Evolutionary conservation across 2,329 filamentous ascomycete genomes (phyloP), one percentile per base, ranked within the genome.

Genomic region (Aspergillus pseudonomiae): DNA sequence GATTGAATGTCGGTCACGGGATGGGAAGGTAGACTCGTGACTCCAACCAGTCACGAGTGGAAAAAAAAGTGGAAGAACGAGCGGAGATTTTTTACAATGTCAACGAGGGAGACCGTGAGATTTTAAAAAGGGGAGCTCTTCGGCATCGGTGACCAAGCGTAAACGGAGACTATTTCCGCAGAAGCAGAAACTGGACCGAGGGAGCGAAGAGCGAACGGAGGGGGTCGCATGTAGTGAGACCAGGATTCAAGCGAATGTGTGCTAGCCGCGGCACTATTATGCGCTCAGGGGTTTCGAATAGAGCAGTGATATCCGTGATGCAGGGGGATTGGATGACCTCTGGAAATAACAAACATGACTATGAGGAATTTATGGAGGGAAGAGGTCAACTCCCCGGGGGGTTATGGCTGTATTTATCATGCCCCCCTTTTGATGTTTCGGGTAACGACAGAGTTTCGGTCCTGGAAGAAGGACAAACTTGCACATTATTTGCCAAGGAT

Each of bases 371-470:
- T 36, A 16, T 7, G 11, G 11, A 16, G 16, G 16, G 10, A 28
- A 52, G 32, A 24, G 32, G 16, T 32, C 7, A 34, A 30, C 19
- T 52, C 14, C n/a, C 14, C n/a, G 11, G 21, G 52, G 52, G 52
- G 52, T 14, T n/a, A 55, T 39, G 52, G 52, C 32, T 55, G 32
- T 55, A 55, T 55, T 55, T 55, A 55, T 55, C n/a, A 16, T 39
- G 48, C n/a, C 16, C n/a, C 32, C 28, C 26, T 21, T 55, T 26
- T 55, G 52, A 55, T 52, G 52, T 30, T 4, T n/a, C 52, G 30
- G 32, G 52, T 55, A 32, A 39, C 21, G 32, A 26, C 52, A 55
- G 30, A 24, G 30, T 39, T 39, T 55, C 11, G 28, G 48, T 52
- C 12, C 14, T 21, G 48, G 26, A 3, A 52, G 48, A 32, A n/a